Percentiles rank a stretch among this genome's conserved stretches.
These are phyloP conservation scores for Zygosaccharomyces rouxii DNA, from an alignment of 805 yeast genomes.

Conservation along the genomic window DNA sequence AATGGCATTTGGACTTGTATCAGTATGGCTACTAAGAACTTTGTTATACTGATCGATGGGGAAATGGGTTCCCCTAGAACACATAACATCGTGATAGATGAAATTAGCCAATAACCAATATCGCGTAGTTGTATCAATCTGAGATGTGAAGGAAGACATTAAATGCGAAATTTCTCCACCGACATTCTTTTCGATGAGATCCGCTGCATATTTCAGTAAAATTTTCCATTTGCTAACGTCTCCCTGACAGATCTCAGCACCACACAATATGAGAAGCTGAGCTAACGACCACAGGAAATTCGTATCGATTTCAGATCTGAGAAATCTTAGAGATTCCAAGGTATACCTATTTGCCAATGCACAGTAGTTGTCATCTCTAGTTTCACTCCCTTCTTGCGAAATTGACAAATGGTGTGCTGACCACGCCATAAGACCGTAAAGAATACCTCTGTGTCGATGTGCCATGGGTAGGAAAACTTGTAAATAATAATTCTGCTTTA, in stretches of 20 bases:
- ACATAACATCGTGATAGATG: slow-evolving; percentile 74
- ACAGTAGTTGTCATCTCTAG: slow-evolving; percentile 14
- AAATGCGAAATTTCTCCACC: slow-evolving; percentile 42
- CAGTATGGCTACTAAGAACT: slow-evolving; percentile 36
- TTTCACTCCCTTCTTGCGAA: slow-evolving; percentile 9
- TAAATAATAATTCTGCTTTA: slow-evolving; percentile 47
- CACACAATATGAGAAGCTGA: slow-evolving; percentile 60
- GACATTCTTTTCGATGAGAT: slow-evolving; percentile 55
- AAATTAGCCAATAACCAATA: slow-evolving; percentile 74
- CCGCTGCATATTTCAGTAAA: slow-evolving; percentile 61
- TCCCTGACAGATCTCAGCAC: slow-evolving; percentile 81
- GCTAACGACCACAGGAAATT: slow-evolving; percentile 42
- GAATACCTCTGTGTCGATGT: slow-evolving; percentile 42
- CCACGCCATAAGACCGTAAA: slow-evolving; percentile 57
- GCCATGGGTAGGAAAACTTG: slow-evolving; percentile 54
- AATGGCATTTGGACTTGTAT: neutral
- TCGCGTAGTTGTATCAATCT: slow-evolving; percentile 29
- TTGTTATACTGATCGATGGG: slow-evolving; percentile 55
- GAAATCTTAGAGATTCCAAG: slow-evolving; percentile 15
- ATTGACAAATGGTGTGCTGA: slow-evolving; percentile 36
- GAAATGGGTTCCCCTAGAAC: slow-evolving; percentile 65
- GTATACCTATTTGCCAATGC: slow-evolving; percentile 24
- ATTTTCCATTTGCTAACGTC: slow-evolving; percentile 74
- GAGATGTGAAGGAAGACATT: slow-evolving; percentile 51
- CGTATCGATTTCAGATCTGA: slow-evolving; percentile 10